Evolutionary conservation across 225 moss, liverwort and hornwort species (phyloP).

Genomic region (Bryoerythrophyllum caledonicum): DNA sequence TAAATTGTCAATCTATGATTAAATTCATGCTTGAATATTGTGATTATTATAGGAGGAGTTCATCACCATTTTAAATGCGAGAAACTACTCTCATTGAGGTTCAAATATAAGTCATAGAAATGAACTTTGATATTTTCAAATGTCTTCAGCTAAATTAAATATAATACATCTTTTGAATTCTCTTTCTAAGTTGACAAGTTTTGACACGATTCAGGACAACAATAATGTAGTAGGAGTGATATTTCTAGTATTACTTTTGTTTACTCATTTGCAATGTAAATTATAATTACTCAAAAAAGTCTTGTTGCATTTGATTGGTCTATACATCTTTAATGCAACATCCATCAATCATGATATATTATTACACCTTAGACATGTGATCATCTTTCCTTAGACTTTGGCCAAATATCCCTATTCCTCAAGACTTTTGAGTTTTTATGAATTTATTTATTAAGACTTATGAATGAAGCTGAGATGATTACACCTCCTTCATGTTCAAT

Average conservation of each 20-base stretch:
- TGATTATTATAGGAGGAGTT: conserved; percentile 50
- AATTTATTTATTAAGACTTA: not conserved
- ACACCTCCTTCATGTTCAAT: not conserved
- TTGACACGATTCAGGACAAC: not conserved
- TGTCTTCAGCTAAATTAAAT: not conserved
- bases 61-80: conserved; percentile 52
- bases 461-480: not conserved
- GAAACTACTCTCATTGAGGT: conserved; percentile 47
- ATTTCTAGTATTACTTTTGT: not conserved
- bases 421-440: too few relatives aligned
- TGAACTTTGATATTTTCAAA: not conserved
- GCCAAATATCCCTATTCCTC: too few relatives aligned
- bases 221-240: not conserved
- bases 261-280: not conserved
- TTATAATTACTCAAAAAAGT: too few relatives aligned
- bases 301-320: too few relatives aligned
- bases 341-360: too few relatives aligned
- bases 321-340: too few relatives aligned
- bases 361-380: too few relatives aligned
- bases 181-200: not conserved
- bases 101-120: not conserved
- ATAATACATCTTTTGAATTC: not conserved
- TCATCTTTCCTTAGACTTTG: too few relatives aligned
- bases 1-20: not conserved
- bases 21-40: not conserved